Evolutionary conservation across 306 rosid genomes (phyloP), one percentile per base, ranked within the genome.

Genomic region (Neltuma alba): DNA sequence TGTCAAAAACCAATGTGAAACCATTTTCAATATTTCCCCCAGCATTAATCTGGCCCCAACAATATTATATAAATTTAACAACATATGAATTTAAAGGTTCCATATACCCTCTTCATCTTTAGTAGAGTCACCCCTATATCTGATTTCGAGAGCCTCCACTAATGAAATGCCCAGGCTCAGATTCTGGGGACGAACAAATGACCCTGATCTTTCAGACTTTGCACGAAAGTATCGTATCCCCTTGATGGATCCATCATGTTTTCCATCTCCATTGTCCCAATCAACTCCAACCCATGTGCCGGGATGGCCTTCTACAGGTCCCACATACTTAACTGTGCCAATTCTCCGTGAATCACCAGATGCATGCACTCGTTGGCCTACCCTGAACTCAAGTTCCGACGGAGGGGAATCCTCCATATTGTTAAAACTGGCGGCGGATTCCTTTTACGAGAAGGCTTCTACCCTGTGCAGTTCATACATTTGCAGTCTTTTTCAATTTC

Each of bases 281-380:
- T 92, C 97, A 74, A 95, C 97, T 80, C 99, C 98, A 55, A 92
- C 81, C 98, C 98, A 95, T 60, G 77, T 71, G 62, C 93, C 91
- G 1, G 92, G 84, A 80, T 92, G 81, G 64, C 98, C 93, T 71
- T 91, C 86, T 27, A 95, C 80, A 38, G 91, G 81, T 33, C 98
- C 99, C 3, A 91, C 60, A 72, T 90, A 95, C 80, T 81, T 83
- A n/a, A 90, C 99, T 1, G 92, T 84, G 2, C 99, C 97, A 33
- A 84, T 89, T 82, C 99, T 85, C 4, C 82, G 75, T n/a, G 92
- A 78, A 85, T 92, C 96, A 5, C 87, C 89, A 2, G 80, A 82
- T 42, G 87, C 72, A 86, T 90, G 91, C 70, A 91, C 93, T 70
- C 97, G 91, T 75, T 91, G 90, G 58, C 94, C 92, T 5, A 90